Base-by-base conservation (phyloP, 768 basidiomycete genomes). In the Rossbeevera mucosa region DNA sequence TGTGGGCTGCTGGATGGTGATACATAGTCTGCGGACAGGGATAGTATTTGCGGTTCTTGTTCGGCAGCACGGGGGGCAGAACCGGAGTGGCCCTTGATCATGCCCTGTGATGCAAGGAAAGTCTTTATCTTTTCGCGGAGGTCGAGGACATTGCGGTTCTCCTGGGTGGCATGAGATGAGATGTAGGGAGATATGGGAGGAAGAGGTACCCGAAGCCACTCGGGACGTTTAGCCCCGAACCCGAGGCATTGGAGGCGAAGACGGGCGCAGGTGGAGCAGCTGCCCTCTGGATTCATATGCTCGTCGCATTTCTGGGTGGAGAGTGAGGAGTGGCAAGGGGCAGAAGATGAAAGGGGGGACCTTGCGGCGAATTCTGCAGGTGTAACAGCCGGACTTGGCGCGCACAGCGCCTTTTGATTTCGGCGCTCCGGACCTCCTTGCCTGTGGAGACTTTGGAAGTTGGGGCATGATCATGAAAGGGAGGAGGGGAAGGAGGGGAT, bases 301-400 rank as follows among this genome's bases (percentile, higher is more conserved):
- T 92, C 89, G 65, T 92, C 89, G 70, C 89, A 92, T 80, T 91
- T 91, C 89, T 91, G 70, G 5, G 46, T 31, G 29, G 44, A 28
- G 40, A 50, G 62, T 60, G 40, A 65, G 60, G 54, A 30, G 24
- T 22, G 52, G 20, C 21, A 24, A 44, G 45, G 52, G 53, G 48
- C 25, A 5, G 26, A 7, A 49, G 13, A 36, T 50, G 44, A 42
- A 52, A 47, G 30, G 68, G 68, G 69, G 38, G 46, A 88, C 89
- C 86, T 91, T 91, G 62, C 89, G 78, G 59, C 90, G 81, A 36
- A 91, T 88, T 63, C 89, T 80, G 74, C 89, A 91, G 51, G 89
- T 91, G 73, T 90, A 91, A 68, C 90, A 92, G 58, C 90, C 89
- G 48, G 87, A 86, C 79, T 91, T 91, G 50, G 88, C 89, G 65